A percentile compares a stretch with the other conserved stretches of the same genome.
These are phyloP conservation scores for Nannochloropsis oceanica DNA, from an alignment of 108 stramenopile species.

Conservation along the genomic window DNA sequence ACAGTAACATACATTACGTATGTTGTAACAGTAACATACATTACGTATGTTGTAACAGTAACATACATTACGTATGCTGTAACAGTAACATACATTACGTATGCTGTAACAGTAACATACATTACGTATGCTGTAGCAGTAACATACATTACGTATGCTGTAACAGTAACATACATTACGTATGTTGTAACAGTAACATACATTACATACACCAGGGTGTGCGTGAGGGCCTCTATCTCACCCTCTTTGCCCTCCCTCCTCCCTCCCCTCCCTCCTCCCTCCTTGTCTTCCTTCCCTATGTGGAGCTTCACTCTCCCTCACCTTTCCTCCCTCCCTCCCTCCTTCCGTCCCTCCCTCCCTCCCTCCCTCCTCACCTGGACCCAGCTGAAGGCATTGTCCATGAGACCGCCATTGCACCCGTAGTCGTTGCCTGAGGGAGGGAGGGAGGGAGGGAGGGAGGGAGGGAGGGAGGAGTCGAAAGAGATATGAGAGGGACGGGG, in stretches of 20 bases:
- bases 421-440: slow-evolving; percentile 19
- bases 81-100: too few species aligned
- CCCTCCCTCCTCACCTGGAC: slow-evolving; percentile 24
- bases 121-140: too few species aligned
- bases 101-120: too few species aligned
- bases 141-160: too few species aligned
- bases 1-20: too few species aligned
- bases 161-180: too few species aligned
- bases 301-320: background rate
- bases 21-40: too few species aligned
- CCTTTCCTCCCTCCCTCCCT: background rate
- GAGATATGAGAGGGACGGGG: background rate
- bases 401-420: slow-evolving; percentile 57
- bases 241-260: background rate
- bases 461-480: background rate
- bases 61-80: too few species aligned
- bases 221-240: too few species aligned
- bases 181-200: too few species aligned
- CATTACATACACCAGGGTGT: too few species aligned
- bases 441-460: background rate
- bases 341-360: background rate
- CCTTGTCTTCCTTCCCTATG: background rate
- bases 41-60: too few species aligned
- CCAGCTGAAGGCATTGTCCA: slow-evolving; percentile 33
- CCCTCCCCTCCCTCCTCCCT: background rate